Evolutionary conservation across 163 green algal genomes (phyloP).

Genomic region (Volvox carteri): DNA sequence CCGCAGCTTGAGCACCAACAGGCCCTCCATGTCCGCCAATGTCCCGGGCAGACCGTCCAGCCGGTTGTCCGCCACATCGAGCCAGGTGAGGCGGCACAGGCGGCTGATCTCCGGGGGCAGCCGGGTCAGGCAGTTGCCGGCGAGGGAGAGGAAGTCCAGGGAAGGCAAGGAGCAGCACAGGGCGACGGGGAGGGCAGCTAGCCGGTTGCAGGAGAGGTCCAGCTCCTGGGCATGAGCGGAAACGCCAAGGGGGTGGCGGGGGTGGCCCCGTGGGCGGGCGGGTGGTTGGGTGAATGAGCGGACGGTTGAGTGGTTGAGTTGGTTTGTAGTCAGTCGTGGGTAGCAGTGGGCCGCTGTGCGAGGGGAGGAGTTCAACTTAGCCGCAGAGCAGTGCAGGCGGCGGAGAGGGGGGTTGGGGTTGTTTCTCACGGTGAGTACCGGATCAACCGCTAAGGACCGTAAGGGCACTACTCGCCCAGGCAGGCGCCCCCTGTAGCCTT

Average conservation of each 20-base stretch:
- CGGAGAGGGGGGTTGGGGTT: too few relatives aligned
- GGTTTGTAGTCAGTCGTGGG: too few relatives aligned
- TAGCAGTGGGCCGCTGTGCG: too few relatives aligned
- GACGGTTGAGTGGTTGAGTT: too few relatives aligned
- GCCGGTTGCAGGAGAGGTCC: constrained; percentile 53
- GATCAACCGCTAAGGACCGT: too few relatives aligned
- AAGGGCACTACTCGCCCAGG: too few relatives aligned
- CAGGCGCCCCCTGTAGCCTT: too few relatives aligned
- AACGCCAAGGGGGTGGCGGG: neutral
- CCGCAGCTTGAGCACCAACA: constrained; percentile 46
- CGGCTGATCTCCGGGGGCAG: constrained; percentile 8
- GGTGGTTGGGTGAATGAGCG: too few relatives aligned
- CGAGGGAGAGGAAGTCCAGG: constrained; percentile 65
- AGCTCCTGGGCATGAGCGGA: constrained; percentile 25
- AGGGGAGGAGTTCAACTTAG: too few relatives aligned
- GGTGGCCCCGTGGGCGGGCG: too few relatives aligned
- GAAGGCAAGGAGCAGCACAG: constrained; percentile 38
- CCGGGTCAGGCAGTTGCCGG: constrained; percentile 45
- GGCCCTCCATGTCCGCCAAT: neutral
- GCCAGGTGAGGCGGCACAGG: constrained; percentile 34
- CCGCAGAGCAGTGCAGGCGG: too few relatives aligned
- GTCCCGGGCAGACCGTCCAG: constrained; percentile 17
- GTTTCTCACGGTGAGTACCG: too few relatives aligned
- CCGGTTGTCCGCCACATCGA: constrained; percentile 54
- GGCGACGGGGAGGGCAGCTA: neutral